Base-by-base conservation (phyloP, 495 filamentous ascomycete genomes). In the Aspergillus sparsus region DNA sequence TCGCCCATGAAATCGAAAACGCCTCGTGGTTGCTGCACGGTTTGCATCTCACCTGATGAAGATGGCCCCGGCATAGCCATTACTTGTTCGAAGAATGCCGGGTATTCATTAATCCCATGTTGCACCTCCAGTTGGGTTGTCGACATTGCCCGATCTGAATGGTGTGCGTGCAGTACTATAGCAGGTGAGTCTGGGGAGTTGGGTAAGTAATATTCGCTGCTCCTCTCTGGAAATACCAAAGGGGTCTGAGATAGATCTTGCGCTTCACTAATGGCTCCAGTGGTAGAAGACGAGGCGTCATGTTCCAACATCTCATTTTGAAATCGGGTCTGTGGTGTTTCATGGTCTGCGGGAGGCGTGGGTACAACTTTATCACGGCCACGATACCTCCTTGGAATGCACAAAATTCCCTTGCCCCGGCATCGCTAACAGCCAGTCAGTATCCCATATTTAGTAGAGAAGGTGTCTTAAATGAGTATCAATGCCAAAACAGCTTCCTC, bases 61-160 rank as follows among this genome's bases (percentile, higher is more conserved):
- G 47, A n/a, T 11, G 46, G 57, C 0, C 61, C 12, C 21, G 33
- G 52, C 5, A 66, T 62, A 7, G 66, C 57, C 67, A 70, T 70
- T 15, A 68, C 66, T 10, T 70, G 69, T 36, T 72, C 67, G 32
- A 72, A 72, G 12, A 72, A 72, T 6, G 63, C 65, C 1, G 69
- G 69, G 34, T 65, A 70, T 0, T 50, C 56, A 7, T 47, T 8
- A 1, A 47, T 18, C 15, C 27, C 44, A 6, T 16, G 44, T 10
- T 18, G 8, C 1, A 16, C 15, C 5, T 8, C 44, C 15, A 21
- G 13, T 1, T 47, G 44, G 15, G 16, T 21, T n/a, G 6, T 18
- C 15, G 44, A 6, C n/a, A 7, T 5, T 4, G 5, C 44, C 3
- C 4, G 15, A 16, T 16, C 42, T 16, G 16, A 18, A 9, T 10